Percentiles rank a stretch among this genome's conserved stretches.
phyloP scores from a whole-genome alignment of 2,329 filamentous ascomycete species.

The Gnomoniopsis sp. region DNA sequence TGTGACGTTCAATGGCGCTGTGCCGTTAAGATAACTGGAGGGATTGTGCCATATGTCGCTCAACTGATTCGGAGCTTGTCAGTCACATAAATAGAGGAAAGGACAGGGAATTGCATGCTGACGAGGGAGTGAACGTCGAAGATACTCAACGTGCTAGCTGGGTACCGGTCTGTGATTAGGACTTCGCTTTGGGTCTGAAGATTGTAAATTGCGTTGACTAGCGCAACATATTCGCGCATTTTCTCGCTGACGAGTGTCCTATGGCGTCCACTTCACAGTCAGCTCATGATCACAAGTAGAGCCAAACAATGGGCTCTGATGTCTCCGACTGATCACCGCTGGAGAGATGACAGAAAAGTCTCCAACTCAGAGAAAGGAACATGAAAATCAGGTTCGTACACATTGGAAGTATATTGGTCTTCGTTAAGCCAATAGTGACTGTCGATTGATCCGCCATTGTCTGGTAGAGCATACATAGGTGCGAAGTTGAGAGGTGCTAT shows the following conservation, averaged over 20 bases:
- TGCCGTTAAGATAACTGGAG: constrained; percentile 48
- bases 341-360: background rate
- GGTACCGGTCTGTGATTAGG: constrained; percentile 38
- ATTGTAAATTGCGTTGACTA: constrained; percentile 47
- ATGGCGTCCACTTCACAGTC: background rate
- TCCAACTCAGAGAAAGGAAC: background rate
- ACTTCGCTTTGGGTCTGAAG: constrained; percentile 48
- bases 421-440: constrained; percentile 46
- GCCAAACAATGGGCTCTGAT: background rate
- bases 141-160: constrained; percentile 47
- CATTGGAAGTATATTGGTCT: constrained; percentile 33
- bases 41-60: constrained; percentile 55
- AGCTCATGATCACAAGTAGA: background rate
- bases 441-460: constrained; percentile 38
- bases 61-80: constrained; percentile 31
- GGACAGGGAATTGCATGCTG: constrained; percentile 18
- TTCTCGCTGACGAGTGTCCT: constrained; percentile 43
- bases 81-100: background rate
- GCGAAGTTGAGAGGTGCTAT: constrained; percentile 49
- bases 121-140: constrained; percentile 52
- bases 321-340: background rate
- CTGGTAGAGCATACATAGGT: constrained; percentile 49
- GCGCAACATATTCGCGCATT: constrained; percentile 49
- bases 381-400: constrained; percentile 11
- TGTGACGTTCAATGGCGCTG: constrained; percentile 48